A percentile compares a stretch with the other conserved stretches of the same genome.
Evolutionary conservation across 805 yeast species (phyloP).

Genomic region (Cyberlindnera euphorbiiphila): DNA sequence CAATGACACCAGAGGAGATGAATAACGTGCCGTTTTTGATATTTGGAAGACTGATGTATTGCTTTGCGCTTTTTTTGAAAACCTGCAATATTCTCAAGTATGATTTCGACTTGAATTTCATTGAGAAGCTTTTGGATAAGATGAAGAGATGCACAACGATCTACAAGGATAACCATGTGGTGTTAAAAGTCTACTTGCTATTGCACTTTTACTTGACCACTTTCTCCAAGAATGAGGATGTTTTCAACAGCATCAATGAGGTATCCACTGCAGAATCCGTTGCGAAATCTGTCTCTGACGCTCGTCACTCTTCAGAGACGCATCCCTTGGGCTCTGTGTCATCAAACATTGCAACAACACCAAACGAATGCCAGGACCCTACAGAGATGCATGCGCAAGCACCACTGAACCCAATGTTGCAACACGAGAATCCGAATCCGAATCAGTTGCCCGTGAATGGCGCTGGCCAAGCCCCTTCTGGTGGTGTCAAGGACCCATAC

Average conservation of each 20-base stretch:
- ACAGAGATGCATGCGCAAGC: no score
- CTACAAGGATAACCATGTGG: constrained; percentile 21
- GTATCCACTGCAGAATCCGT: constrained; percentile 14
- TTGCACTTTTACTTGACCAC: constrained; percentile 28
- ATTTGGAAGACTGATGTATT: constrained; percentile 27
- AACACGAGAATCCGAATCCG: no score
- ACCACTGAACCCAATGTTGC: no score
- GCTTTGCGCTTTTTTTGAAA: constrained; percentile 27
- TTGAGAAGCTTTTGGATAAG: constrained; percentile 17
- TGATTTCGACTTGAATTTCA: constrained; percentile 17
- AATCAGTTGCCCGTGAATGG: no score
- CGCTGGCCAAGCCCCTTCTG: no score
- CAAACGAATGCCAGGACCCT: no score
- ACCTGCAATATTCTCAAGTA: constrained; percentile 21
- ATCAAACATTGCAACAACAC: neutral
- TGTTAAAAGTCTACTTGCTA: constrained; percentile 22
- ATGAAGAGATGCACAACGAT: constrained; percentile 16
- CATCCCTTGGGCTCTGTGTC: constrained; percentile 1
- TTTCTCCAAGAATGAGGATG: constrained; percentile 26
- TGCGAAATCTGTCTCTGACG: constrained; percentile 14
- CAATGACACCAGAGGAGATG: constrained; percentile 16
- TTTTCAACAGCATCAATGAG: constrained; percentile 20
- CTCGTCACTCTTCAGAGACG: neutral
- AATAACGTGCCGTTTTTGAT: constrained; percentile 22
- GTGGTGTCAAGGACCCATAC: no score